phyloP scores from a whole-genome alignment of 2,329 filamentous ascomycete species.

The Pseudogymnoascus sp. region DNA sequence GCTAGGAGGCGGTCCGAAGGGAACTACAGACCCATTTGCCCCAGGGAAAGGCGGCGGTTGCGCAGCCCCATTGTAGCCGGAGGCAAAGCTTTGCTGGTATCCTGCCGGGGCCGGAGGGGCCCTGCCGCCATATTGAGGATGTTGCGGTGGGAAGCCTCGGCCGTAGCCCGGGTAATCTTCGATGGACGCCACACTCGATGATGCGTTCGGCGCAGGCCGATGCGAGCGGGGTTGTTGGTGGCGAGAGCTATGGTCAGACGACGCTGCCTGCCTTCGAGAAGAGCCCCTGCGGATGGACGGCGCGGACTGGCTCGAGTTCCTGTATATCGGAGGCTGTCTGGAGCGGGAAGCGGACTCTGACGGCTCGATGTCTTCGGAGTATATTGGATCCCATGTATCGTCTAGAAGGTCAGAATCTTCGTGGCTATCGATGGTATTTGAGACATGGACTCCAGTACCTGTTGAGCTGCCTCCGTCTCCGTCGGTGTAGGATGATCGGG shows the following conservation, averaged over 20 bases:
- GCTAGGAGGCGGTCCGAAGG: conserved; percentile 20
- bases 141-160: conserved; percentile 28
- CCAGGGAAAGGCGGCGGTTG: conserved; percentile 23
- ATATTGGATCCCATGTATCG: conserved; percentile 28
- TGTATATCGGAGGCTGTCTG: conserved; percentile 18
- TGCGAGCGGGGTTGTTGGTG: conserved; percentile 30
- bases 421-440: conserved; percentile 27
- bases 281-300: conserved; percentile 32
- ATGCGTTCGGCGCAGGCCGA: conserved; percentile 40
- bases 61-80: conserved; percentile 17
- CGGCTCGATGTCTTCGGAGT: conserved; percentile 45
- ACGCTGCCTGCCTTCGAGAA: conserved; percentile 29
- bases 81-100: conserved; percentile 25
- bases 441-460: conserved; percentile 25
- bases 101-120: conserved; percentile 18
- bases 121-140: conserved; percentile 21
- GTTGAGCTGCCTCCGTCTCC: conserved; percentile 26
- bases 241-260: conserved; percentile 28
- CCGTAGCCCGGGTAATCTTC: conserved; percentile 52
- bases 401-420: conserved; percentile 32
- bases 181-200: conserved; percentile 55
- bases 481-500: conserved; percentile 24
- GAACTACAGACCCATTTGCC: conserved; percentile 24
- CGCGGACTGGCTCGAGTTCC: conserved; percentile 23
- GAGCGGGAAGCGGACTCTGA: conserved; percentile 49